phyloP scores from a whole-genome alignment of 306 rosid species.

The Cucumis hystrix region DNA sequence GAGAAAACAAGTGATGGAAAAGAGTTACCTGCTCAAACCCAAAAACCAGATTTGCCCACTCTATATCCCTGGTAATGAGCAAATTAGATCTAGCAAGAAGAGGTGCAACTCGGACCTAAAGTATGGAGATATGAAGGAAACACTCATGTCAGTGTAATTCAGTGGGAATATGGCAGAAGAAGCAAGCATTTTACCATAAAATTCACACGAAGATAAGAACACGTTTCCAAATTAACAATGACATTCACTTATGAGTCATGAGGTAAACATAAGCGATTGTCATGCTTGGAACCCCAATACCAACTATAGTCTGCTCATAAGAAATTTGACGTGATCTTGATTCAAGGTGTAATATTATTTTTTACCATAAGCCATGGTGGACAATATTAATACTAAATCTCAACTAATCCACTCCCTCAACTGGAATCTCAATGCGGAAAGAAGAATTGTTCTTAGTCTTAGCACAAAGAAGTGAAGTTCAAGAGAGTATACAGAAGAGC shows the following conservation, averaged over 20 bases:
- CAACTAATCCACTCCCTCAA: neutral
- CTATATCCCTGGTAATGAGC: slow-evolving; percentile 79
- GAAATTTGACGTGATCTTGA: neutral
- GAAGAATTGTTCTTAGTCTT: neutral
- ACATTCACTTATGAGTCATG: neutral
- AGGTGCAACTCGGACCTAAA: slow-evolving; percentile 63
- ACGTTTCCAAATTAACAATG: neutral
- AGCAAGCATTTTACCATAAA: neutral
- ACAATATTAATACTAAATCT: neutral
- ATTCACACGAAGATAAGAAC: neutral
- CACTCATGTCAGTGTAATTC: slow-evolving; percentile 5
- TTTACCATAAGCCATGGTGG: neutral
- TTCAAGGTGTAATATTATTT: neutral
- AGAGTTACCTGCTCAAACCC: slow-evolving; percentile 85
- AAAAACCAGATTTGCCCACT: slow-evolving; percentile 91
- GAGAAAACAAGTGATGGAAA: neutral
- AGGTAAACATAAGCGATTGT: neutral
- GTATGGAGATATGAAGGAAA: slow-evolving; percentile 10
- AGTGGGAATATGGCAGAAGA: neutral
- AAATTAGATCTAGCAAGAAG: slow-evolving; percentile 93
- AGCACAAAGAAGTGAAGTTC: neutral
- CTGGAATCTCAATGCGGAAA: neutral
- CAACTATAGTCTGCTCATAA: neutral
- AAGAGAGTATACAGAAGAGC: neutral
- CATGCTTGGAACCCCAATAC: neutral